Evolutionary conservation across 2,329 filamentous ascomycete species (phyloP), one percentile per base, ranked within the genome.

Genomic region (Talaromyces albobiverticillius): DNA sequence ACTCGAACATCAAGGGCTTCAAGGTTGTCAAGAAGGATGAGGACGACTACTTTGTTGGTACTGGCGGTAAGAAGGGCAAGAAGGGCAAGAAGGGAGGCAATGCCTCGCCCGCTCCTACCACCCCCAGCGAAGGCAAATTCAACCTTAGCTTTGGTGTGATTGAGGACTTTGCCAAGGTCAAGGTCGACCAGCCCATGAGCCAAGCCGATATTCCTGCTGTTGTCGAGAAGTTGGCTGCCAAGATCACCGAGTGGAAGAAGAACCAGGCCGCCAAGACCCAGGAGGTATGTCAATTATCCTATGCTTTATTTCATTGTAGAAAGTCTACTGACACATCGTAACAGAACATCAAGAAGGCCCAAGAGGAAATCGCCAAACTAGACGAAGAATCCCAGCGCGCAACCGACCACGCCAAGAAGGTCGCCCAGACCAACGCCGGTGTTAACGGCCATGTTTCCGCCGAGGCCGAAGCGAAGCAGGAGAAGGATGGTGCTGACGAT

Each of bases 341-440:
- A 25, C 66, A 97, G 94, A 99, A 99, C 80, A 87, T 97, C 58
- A 89, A 90, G 60, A 96, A 96, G 76, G 94, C 94, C 58, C 88
- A 96, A 80, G 93, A 93, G 75, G 91, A 96, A 74, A 95, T 99
- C 59, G 90, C 92, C 70, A 86, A 86, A 62, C 83, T 97, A 41
- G 83, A 86, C 63, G 77, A 81, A 53, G 93, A 96, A 70, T 85
- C 60, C 58, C 79, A 79, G 60, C 74, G 74, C 59, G 74, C 72
- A 59, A 74, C 71, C 61, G 75, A 68, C 42, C 42, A 51, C 45
- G 74, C 74, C 25, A 80, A 80, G 71, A 82, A 83, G 69, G 75
- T 76, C 18, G 75, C 79, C 1, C 64, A 74, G 54, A 75, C 76
- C 61, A 77, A 80, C 60, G 75, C 76, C 56, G 75, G 74, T 50